These are phyloP conservation scores for Pleurotus sapidus DNA, from an alignment of 768 basidiomycete species.

Conservation along the genomic window DNA sequence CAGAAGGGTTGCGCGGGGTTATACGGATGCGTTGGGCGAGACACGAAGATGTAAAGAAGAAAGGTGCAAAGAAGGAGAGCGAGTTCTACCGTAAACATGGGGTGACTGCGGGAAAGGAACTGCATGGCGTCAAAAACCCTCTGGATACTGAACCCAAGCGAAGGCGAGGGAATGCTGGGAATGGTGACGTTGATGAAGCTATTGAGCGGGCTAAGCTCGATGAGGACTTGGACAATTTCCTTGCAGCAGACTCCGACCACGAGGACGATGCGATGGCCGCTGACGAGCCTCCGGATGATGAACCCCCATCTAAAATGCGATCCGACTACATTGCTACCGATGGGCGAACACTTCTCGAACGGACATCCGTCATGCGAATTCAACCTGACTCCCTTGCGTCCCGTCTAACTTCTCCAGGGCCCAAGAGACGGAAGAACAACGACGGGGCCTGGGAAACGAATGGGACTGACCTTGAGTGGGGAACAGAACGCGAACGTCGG, in stretches of 20 bases:
- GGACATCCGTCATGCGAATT: slow-evolving; percentile 46
- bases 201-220: slow-evolving; percentile 46
- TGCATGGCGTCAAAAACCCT: slow-evolving; percentile 24
- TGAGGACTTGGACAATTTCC: slow-evolving; percentile 67
- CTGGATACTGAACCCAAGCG: slow-evolving; percentile 29
- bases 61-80: slow-evolving; percentile 68
- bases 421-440: slow-evolving; percentile 21
- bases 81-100: slow-evolving; percentile 82
- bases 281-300: slow-evolving; percentile 5
- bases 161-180: slow-evolving; percentile 26
- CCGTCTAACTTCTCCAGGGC: slow-evolving; percentile 44
- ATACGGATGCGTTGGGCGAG: slow-evolving; percentile 79
- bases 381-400: slow-evolving; percentile 35
- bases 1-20: slow-evolving; percentile 61
- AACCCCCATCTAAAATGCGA: slow-evolving; percentile 63
- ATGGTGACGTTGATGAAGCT: slow-evolving; percentile 27
- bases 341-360: slow-evolving; percentile 52
- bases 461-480: slow-evolving; percentile 5
- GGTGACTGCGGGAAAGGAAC: slow-evolving; percentile 57
- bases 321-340: slow-evolving; percentile 57
- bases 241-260: slow-evolving; percentile 43
- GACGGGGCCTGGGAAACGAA: slow-evolving; percentile 15
- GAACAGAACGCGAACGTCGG: slow-evolving; percentile 16
- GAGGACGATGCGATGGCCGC: slow-evolving; percentile 13
- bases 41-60: slow-evolving; percentile 71